Conservation (phyloP, 176 grass and related monocot species). For the Canna indica region DNA sequence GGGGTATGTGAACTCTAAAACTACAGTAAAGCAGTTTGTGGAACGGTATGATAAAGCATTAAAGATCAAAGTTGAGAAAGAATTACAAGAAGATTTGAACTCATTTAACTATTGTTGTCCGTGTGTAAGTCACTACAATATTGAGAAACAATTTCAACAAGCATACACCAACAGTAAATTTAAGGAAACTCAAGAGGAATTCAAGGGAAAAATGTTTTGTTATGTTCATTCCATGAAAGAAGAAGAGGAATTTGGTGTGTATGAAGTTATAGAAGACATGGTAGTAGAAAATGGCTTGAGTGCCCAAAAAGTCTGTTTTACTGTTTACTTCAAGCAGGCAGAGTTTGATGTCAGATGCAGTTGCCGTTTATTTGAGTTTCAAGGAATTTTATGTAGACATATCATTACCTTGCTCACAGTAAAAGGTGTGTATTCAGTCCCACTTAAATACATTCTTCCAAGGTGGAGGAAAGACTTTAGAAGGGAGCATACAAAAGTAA, state of each 20-base stretch:
- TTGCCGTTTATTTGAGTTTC: constrained; percentile 17
- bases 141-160: constrained; percentile 18
- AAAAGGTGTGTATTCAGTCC: constrained; percentile 2
- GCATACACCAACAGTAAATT: constrained; percentile 2
- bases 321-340: neutral
- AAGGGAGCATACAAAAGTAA: constrained; percentile 3
- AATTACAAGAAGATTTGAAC: constrained; percentile 11
- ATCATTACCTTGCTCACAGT: constrained; percentile 1
- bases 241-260: neutral
- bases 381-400: constrained; percentile 5
- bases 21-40: constrained; percentile 2
- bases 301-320: neutral
- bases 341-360: constrained; percentile 1
- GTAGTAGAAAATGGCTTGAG: constrained; percentile 1
- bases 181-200: constrained; percentile 3
- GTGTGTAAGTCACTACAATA: neutral
- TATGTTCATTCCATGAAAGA: constrained; percentile 3
- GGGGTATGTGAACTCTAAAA: neutral
- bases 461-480: constrained; percentile 8
- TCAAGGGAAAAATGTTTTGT: constrained; percentile 10
- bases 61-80: constrained; percentile 13
- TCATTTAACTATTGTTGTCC: neutral
- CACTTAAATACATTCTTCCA: constrained; percentile 2
- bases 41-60: constrained; percentile 14
- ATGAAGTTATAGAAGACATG: constrained; percentile 3